Evolutionary conservation across 495 filamentous ascomycete genomes (phyloP), one percentile per base, ranked within the genome.

Genomic region (Podospora fimiseda): DNA sequence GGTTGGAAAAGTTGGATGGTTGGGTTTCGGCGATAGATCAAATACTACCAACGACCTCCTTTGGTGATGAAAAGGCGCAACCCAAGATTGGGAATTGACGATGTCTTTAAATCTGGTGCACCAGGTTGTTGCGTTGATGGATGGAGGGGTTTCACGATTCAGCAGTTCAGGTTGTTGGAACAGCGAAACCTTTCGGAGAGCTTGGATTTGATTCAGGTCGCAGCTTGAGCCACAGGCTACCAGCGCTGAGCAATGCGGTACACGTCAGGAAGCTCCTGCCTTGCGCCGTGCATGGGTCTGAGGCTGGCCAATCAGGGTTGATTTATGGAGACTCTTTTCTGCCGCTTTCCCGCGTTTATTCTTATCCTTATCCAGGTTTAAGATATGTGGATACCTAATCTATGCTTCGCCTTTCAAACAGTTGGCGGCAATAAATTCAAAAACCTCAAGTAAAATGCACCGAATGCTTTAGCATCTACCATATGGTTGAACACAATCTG

Each of bases 231-330:
- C 57, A 50, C 54, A 47, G 45, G 37, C 33, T 42, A 5, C 27
- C 27, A 33, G 27, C 27, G 27, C 27, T 33, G 27, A 33, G 27
- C 27, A 50, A 36, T 1, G 8, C 14, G 21, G 50, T 67, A 62
- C 64, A 67, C 62, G 64, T 67, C 60, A 67, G 64, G 62, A 55
- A 65, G 62, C 62, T 67, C 63, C 63, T 67, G 64, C 64, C 64
- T 66, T 63, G 63, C 58, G 43, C 20, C 33, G 18, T 13, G 21
- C 24, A 16, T 45, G 33, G 18, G 16, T 9, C 39, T 4, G 13
- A 7, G 14, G 3, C 20, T 33, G 20, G 1, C 57, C 52, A 55
- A 55, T 55, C 30, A 49, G 24, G 16, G 8, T 4, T 9, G 20
- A 2, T 8, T 3, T 4, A n/a, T 16, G 50, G 55, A 21, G n/a